Base-by-base conservation (phyloP, 1,139 yeast genomes). In the Schwanniomyces etchellsii region DNA sequence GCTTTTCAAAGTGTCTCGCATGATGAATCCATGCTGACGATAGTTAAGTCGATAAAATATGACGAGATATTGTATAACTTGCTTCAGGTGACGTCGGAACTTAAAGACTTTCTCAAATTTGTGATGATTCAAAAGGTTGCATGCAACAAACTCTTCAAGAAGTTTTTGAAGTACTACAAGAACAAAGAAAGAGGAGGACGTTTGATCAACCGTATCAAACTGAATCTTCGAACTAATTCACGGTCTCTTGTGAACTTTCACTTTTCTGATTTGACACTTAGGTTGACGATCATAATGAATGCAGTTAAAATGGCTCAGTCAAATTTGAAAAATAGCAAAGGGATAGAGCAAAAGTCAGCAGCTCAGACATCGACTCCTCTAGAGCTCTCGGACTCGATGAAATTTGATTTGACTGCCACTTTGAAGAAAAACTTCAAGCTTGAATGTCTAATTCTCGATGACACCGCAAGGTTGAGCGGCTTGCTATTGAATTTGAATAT, bases 121-220 rank as follows among this genome's bases (percentile, higher is more conserved):
- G 71, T 85, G 12, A 66, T 83, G 20, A 71, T 88, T 14, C 97
- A 89, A 49, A 79, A 81, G 45, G 78, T 88, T 3, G 96, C 94
- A 4, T 64, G 84, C 29, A 69, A 83, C 40, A 89, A 89, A 56
- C 70, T 88, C 34, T 66, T 86, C 44, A 88, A 88, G 57, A 86
- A 88, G 54, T 81, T 83, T 49, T 48, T 72, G 28, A 85, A 84
- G 50, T 77, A 86, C 60, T 75, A 55, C 32, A 35, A 45, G 38
- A 62, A 39, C 52, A 60, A 54, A 28, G 55, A 50, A 2, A 43
- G 53, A 27, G 64, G 70, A 22, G 45, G 54, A 17, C 61, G 61
- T 20, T 58, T 72, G 21, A 55, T 74, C 4, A 50, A 61, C 30
- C 57, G 60, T 13, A 44, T 65, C 27, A 57, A 57, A 34, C 50